Conservation (phyloP, 2,329 filamentous ascomycete genomes). For the Paraconiothyrium sp. region DNA sequence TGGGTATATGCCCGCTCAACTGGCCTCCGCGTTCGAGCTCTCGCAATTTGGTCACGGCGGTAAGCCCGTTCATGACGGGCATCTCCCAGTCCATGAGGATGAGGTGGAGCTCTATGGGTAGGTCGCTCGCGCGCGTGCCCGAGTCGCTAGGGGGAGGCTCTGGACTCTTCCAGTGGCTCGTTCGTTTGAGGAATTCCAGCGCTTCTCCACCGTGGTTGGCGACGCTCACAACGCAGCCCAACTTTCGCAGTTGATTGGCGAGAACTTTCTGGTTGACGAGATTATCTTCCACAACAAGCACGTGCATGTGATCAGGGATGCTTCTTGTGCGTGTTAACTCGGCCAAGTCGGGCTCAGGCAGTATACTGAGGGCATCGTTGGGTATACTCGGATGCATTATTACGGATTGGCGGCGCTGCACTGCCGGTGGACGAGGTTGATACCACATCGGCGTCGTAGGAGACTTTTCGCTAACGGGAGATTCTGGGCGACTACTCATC, state of each 20-base stretch:
- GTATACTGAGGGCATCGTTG: slow-evolving; percentile 1
- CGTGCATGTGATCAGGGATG: slow-evolving; percentile 25
- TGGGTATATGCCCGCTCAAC: slow-evolving; percentile 36
- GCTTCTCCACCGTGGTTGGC: slow-evolving; percentile 53
- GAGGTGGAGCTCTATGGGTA: slow-evolving; percentile 28
- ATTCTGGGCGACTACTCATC: slow-evolving; percentile 1
- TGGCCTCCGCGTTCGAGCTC: slow-evolving; percentile 32
- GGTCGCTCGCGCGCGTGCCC: neutral
- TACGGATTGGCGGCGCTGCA: slow-evolving; percentile 11
- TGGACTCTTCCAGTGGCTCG: slow-evolving; percentile 28
- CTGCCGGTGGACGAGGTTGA: neutral
- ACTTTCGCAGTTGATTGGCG: slow-evolving; percentile 49
- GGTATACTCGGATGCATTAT: slow-evolving; percentile 10
- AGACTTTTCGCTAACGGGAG: neutral
- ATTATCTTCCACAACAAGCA: slow-evolving; percentile 52
- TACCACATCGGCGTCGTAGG: no score
- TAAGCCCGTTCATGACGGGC: slow-evolving; percentile 46
- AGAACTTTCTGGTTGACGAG: slow-evolving; percentile 54
- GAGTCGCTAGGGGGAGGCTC: neutral
- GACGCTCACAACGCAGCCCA: slow-evolving; percentile 48
- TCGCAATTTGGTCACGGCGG: slow-evolving; percentile 37
- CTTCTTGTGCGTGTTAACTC: slow-evolving; percentile 3
- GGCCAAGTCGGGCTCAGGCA: neutral
- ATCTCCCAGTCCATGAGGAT: slow-evolving; percentile 48
- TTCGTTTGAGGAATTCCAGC: slow-evolving; percentile 45